Conservation (phyloP, 345 rosid species). For the Rhodamnia rubescens region DNA sequence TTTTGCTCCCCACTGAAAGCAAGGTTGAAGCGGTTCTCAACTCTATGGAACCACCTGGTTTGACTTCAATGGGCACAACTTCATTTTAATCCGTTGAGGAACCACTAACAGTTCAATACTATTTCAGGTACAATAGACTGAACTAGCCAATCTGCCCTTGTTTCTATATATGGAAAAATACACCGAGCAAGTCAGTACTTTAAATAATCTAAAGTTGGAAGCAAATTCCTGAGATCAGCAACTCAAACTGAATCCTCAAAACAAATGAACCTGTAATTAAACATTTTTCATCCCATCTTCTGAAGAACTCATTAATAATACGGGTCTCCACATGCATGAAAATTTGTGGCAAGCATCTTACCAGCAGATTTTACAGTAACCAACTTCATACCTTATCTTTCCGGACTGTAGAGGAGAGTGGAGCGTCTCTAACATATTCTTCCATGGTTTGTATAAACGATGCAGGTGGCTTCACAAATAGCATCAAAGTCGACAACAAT, state of each 20-base stretch:
- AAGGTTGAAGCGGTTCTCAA: neutral
- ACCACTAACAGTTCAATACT: neutral
- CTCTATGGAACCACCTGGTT: neutral
- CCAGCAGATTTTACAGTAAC: neutral
- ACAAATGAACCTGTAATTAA: neutral
- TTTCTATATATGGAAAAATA: neutral
- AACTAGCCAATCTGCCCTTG: neutral
- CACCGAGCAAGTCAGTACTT: neutral
- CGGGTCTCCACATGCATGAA: neutral
- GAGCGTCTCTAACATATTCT: conserved; percentile 89
- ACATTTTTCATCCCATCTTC: neutral
- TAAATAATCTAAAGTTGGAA: neutral
- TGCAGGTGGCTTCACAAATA: conserved; percentile 60
- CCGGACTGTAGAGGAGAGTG: conserved; percentile 36
- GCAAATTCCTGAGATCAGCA: neutral
- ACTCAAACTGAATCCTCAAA: neutral
- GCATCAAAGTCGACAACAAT: neutral
- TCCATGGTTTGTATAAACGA: conserved; percentile 99
- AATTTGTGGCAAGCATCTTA: neutral
- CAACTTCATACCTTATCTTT: conserved; percentile 61
- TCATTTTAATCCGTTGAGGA: neutral
- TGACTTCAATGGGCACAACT: neutral
- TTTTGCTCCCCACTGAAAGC: neutral
- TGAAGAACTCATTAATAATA: neutral
- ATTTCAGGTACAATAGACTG: neutral